Conservation (phyloP, 2,329 filamentous ascomycete species). For the Rhytidhysteron rufulum region DNA sequence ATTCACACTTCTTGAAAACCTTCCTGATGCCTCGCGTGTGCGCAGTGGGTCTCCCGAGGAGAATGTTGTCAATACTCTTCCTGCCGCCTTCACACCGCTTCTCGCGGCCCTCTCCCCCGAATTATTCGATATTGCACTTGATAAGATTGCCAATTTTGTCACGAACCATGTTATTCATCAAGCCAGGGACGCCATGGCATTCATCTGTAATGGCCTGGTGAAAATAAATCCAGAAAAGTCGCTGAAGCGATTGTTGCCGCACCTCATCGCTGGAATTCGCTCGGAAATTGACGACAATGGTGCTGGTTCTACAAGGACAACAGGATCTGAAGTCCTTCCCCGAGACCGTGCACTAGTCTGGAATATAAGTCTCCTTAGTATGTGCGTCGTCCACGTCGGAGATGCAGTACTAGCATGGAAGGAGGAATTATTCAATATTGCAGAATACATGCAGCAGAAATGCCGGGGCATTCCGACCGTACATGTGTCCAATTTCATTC, state of each 20-base stretch:
- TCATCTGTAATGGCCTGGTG: constrained; percentile 93
- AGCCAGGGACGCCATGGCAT: constrained; percentile 95
- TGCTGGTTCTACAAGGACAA: constrained; percentile 89
- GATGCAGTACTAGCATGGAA: constrained; percentile 85
- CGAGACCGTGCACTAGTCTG: constrained; percentile 90
- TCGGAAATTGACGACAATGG: constrained; percentile 97
- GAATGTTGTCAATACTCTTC: constrained; percentile 92
- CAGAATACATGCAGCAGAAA: constrained; percentile 92
- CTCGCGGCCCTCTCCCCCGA: constrained; percentile 89
- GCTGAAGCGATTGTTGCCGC: constrained; percentile 82
- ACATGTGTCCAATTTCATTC: constrained; percentile 95
- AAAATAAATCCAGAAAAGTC: constrained; percentile 95
- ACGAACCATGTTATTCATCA: constrained; percentile 94
- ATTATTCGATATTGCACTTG: constrained; percentile 84
- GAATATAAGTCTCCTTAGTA: constrained; percentile 95
- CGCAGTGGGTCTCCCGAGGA: constrained; percentile 92
- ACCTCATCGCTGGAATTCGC: constrained; percentile 85
- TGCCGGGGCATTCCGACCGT: constrained; percentile 92
- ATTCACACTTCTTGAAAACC: constrained; percentile 90
- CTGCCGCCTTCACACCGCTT: constrained; percentile 84
- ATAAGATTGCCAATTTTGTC: constrained; percentile 90
- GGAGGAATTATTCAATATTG: constrained; percentile 83
- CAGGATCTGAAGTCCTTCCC: constrained; percentile 87
- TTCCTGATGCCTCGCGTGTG: constrained; percentile 84
- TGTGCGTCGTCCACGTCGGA: constrained; percentile 96